Evolutionary conservation across 2,329 filamentous ascomycete species (phyloP).

Genomic region (Ceratocystis lukuohia): DNA sequence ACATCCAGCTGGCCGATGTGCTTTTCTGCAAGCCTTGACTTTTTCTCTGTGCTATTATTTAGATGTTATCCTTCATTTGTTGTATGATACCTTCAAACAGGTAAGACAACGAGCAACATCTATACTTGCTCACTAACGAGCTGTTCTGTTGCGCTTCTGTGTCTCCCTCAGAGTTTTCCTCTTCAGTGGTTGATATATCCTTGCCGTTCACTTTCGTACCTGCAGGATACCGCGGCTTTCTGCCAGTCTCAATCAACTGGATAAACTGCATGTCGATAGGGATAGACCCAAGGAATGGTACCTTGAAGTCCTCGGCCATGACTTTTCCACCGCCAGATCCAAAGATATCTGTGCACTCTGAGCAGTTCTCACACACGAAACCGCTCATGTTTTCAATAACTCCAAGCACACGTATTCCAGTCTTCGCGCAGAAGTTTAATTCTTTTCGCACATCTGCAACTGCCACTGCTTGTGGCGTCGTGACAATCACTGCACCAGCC

Average conservation of each 20-base stretch:
- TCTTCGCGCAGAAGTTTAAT: constrained; percentile 84
- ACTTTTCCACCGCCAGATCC: constrained; percentile 76
- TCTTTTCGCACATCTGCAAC: constrained; percentile 92
- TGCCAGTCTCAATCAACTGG: constrained; percentile 64
- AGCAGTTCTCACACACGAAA: constrained; percentile 67
- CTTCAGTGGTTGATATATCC: constrained; percentile 31
- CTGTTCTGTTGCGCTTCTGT: constrained; percentile 21
- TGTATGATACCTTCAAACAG: constrained; percentile 54
- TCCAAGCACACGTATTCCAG: constrained; percentile 63
- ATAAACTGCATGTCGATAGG: constrained; percentile 92
- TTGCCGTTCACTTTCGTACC: constrained; percentile 50
- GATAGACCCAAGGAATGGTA: constrained; percentile 72
- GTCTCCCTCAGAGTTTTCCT: constrained; percentile 13
- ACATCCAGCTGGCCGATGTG: background rate
- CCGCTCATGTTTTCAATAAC: constrained; percentile 97
- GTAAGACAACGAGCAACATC: constrained; percentile 53
- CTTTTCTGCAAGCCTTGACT: background rate
- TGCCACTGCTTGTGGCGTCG: constrained; percentile 86
- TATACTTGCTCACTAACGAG: constrained; percentile 57
- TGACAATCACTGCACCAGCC: constrained; percentile 82
- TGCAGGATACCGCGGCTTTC: constrained; percentile 51
- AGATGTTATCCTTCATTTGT: constrained; percentile 26
- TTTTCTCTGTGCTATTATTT: background rate
- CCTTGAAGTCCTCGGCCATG: constrained; percentile 76
- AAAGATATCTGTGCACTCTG: constrained; percentile 87